These are phyloP conservation scores for Plasmodium coatneyi DNA, from an alignment of 169 alveolate genomes.

Conservation along the genomic window DNA sequence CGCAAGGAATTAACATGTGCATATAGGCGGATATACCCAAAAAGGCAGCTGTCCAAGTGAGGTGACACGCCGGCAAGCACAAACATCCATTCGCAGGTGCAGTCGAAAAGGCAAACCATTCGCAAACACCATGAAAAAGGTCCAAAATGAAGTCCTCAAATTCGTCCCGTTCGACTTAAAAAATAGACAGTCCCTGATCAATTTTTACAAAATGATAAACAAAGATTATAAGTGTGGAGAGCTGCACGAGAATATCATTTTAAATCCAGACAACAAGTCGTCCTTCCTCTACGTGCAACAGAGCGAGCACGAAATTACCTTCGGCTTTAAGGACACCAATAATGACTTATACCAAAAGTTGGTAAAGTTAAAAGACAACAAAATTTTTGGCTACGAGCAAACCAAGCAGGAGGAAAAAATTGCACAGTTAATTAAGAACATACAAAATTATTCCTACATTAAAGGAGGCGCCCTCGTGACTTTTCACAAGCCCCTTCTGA, in stretches of 20 bases:
- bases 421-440: constrained; percentile 45
- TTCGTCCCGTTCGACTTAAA: constrained; percentile 15
- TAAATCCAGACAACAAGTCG: constrained; percentile 37
- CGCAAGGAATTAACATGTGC: background rate
- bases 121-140: constrained; percentile 34
- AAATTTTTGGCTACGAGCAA: constrained; percentile 29
- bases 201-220: constrained; percentile 21
- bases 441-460: constrained; percentile 58
- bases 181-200: constrained; percentile 25
- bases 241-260: constrained; percentile 38
- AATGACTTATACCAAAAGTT: constrained; percentile 50
- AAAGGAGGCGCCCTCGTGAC: constrained; percentile 61
- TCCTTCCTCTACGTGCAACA: constrained; percentile 46
- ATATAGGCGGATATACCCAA: background rate
- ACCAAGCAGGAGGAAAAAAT: constrained; percentile 12
- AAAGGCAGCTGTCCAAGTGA: background rate
- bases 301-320: constrained; percentile 25
- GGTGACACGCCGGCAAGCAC: background rate
- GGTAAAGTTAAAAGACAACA: constrained; percentile 25
- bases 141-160: background rate
- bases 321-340: constrained; percentile 64
- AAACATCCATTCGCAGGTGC: background rate
- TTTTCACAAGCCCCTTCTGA: constrained; percentile 33
- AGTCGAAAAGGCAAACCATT: background rate
- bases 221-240: constrained; percentile 63